Evolutionary conservation across 78 protist genomes (phyloP), one percentile per base, ranked within the genome.

Genomic region (Protostelium mycophagum): DNA sequence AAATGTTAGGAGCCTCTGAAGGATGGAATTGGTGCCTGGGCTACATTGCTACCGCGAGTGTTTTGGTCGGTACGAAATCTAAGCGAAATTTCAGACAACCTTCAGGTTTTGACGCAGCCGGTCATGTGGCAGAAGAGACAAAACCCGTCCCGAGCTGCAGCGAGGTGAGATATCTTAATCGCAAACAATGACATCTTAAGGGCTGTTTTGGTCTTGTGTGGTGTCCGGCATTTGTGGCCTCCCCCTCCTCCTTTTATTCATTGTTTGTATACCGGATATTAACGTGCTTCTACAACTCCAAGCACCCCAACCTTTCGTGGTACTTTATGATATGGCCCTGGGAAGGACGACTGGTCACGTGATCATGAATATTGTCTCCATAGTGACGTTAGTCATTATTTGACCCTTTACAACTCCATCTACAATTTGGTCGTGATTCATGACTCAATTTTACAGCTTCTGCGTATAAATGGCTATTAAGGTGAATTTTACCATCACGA

Each of bases 1-100:
- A n/a, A n/a, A n/a, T n/a, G n/a, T n/a, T 16, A 51, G 73, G 73
- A 51, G 73, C 73, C 5, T 51, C 73, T 25, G 31, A 5, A 25
- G 73, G 73, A 51, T 51, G 73, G 73, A 51, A 51, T 51, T 51
- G 73, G 73, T 51, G 73, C 73, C 73, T 51, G 31, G 73, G 73
- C 16, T 51, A 51, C 73, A 5, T 51, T 5, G 73, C 73, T 25
- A 51, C 73, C 73, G 73, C 73, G 31, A 16, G 73, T 51, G 73
- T 51, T 16, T 16, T 51, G 31, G 73, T 51, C 16, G 73, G n/a
- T n/a, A n/a, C n/a, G n/a, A n/a, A n/a, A n/a, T n/a, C n/a, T n/a
- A n/a, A n/a, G n/a, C n/a, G n/a, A n/a, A n/a, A n/a, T n/a, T n/a
- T n/a, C n/a, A n/a, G n/a, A n/a, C n/a, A n/a, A n/a, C n/a, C n/a